phyloP scores from a whole-genome alignment of 805 yeast genomes.

The Candida insectalens region DNA sequence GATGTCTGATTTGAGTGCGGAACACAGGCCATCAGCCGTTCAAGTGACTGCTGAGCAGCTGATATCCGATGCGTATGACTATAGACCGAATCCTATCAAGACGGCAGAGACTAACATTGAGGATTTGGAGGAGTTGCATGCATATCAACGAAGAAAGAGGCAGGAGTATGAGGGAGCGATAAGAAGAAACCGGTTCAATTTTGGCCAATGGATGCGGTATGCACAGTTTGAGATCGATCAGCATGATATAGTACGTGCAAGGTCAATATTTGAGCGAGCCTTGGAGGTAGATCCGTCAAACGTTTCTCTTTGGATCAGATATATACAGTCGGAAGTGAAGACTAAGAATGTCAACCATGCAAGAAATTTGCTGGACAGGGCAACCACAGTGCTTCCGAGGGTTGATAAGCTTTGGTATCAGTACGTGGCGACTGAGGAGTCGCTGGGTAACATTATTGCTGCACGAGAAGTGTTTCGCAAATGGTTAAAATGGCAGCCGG shows the following conservation, averaged over 20 bases:
- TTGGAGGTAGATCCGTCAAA: slow-evolving; percentile 64
- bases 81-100: slow-evolving; percentile 30
- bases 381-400: slow-evolving; percentile 62
- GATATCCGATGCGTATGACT: slow-evolving; percentile 49
- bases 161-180: slow-evolving; percentile 81
- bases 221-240: slow-evolving; percentile 82
- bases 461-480: slow-evolving; percentile 60
- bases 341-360: slow-evolving; percentile 78
- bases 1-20: background rate
- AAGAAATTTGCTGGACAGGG: slow-evolving; percentile 72
- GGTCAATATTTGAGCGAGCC: slow-evolving; percentile 85
- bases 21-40: slow-evolving; percentile 32
- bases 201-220: slow-evolving; percentile 86
- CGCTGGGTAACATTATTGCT: slow-evolving; percentile 50
- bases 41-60: slow-evolving; percentile 62
- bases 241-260: slow-evolving; percentile 66
- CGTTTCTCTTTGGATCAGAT: slow-evolving; percentile 80
- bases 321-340: slow-evolving; percentile 69
- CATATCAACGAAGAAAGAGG: slow-evolving; percentile 67
- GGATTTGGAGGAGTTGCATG: slow-evolving; percentile 75
- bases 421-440: slow-evolving; percentile 76
- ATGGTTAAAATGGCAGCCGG: slow-evolving; percentile 79
- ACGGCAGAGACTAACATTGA: slow-evolving; percentile 40
- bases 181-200: slow-evolving; percentile 70
- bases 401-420: slow-evolving; percentile 82